Evolutionary conservation across 495 filamentous ascomycete genomes (phyloP).

Genomic region (Hypomontagnella submonticulosa): DNA sequence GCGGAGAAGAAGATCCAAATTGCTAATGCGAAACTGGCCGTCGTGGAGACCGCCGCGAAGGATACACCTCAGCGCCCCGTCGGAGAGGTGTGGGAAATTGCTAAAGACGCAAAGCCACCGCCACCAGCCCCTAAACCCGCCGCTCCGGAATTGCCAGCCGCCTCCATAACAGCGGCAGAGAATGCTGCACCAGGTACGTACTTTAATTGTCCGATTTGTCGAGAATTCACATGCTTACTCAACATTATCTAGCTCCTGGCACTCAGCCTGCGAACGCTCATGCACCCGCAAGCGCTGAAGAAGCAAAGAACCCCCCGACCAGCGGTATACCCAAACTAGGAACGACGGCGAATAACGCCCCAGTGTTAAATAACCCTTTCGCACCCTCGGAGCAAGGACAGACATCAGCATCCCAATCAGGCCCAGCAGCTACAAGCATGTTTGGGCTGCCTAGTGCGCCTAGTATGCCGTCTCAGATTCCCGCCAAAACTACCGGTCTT

Average conservation of each 20-base stretch:
- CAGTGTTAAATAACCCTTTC: conserved; percentile 43
- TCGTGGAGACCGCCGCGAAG: conserved; percentile 79
- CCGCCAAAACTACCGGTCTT: conserved; percentile 45
- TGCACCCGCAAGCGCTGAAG: conserved; percentile 38
- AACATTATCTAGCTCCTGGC: conserved; percentile 32
- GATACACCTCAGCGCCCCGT: conserved; percentile 88
- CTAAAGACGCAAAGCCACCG: conserved; percentile 74
- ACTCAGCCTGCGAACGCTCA: conserved; percentile 28
- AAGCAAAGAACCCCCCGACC: conserved; percentile 38
- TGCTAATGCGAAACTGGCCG: conserved; percentile 75
- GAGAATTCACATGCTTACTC: conserved; percentile 22
- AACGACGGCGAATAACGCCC: conserved; percentile 24
- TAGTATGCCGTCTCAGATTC: conserved; percentile 41
- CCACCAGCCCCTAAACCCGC: conserved; percentile 56
- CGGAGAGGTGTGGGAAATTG: conserved; percentile 83
- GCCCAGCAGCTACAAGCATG: conserved; percentile 22
- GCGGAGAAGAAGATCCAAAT: conserved; percentile 73
- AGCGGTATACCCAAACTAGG: conserved; percentile 42
- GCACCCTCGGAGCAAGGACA: conserved; percentile 32
- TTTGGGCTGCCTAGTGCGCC: conserved; percentile 35
- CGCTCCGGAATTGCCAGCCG: conserved; percentile 45
- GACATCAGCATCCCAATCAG: conserved; percentile 25
- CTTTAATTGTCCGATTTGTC: neutral
- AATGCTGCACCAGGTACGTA: conserved; percentile 47
- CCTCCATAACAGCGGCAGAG: conserved; percentile 47